phyloP scores from a whole-genome alignment of 1,284 basidiomycete species.

The Microstroma glucosiphilum region DNA sequence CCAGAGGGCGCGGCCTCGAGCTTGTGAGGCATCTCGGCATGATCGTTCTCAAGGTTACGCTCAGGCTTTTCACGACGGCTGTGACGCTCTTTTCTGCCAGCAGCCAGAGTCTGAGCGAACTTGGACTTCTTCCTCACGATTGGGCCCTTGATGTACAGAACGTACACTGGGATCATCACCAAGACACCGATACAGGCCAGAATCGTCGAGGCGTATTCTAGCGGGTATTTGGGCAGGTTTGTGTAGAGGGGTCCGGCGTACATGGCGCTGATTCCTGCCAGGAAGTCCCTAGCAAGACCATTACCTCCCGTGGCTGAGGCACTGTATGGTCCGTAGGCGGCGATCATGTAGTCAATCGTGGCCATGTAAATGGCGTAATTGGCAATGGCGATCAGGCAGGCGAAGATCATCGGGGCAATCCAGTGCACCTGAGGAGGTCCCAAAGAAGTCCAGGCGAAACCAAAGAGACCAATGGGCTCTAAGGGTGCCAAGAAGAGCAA shows the following conservation, averaged over 20 bases:
- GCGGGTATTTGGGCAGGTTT: conserved; percentile 30
- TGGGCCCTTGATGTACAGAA: conserved; percentile 53
- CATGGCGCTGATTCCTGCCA: conserved; percentile 53
- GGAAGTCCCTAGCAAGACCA: conserved; percentile 46
- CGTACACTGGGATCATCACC: conserved; percentile 52
- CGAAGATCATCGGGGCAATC: conserved; percentile 54
- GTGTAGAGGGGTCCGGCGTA: conserved; percentile 52
- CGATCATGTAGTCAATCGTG: conserved; percentile 53
- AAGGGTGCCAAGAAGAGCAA: conserved; percentile 51
- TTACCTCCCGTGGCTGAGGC: conserved; percentile 52
- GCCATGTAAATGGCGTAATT: conserved; percentile 48
- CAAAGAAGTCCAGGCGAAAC: conserved; percentile 53
- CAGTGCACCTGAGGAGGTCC: conserved; percentile 51
- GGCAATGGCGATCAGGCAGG: conserved; percentile 52
- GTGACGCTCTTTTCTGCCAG: conserved; percentile 53
- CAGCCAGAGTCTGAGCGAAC: conserved; percentile 51
- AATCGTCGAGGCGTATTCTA: conserved; percentile 53
- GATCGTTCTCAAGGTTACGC: background rate
- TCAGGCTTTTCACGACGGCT: conserved; percentile 19
- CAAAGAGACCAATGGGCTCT: conserved; percentile 52
- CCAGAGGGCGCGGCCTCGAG: conserved; percentile 1
- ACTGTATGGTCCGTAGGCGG: conserved; percentile 52
- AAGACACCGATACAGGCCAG: conserved; percentile 51
- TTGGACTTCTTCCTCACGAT: conserved; percentile 49
- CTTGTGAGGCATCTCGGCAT: conserved; percentile 1